Evolutionary conservation across 2,329 filamentous ascomycete species (phyloP).

Genomic region (Hypoxylon sp.): DNA sequence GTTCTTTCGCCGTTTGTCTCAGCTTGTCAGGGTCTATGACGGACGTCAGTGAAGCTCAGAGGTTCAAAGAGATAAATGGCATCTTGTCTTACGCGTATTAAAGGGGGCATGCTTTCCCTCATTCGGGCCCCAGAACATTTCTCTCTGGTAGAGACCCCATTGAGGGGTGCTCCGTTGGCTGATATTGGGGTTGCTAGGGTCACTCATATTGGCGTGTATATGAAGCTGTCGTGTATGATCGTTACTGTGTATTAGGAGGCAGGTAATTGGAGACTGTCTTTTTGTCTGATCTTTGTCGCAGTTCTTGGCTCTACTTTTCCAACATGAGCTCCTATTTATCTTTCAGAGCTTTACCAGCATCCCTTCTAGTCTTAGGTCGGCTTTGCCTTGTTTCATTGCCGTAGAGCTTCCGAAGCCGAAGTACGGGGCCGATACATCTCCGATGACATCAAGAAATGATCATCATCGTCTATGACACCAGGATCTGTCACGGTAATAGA

Average conservation of each 20-base stretch:
- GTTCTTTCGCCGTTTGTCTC: conserved; percentile 64
- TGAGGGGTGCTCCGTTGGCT: conserved; percentile 39
- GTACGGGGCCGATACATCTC: conserved; percentile 6
- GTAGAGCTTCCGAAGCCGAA: conserved; percentile 7
- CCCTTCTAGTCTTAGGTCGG: background rate
- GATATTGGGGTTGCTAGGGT: conserved; percentile 41
- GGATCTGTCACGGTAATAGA: conserved; percentile 23
- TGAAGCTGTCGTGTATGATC: background rate
- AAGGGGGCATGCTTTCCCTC: conserved; percentile 40
- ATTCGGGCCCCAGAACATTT: conserved; percentile 42
- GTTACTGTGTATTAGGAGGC: background rate
- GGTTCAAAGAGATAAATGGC: background rate
- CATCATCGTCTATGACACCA: conserved; percentile 9
- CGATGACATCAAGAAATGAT: conserved; percentile 28
- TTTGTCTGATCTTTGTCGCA: background rate
- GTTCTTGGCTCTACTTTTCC: background rate
- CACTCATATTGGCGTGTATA: too few relatives aligned
- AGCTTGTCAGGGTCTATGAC: conserved; percentile 62
- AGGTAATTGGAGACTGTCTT: background rate
- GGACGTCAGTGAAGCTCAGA: background rate
- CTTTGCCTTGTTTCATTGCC: background rate
- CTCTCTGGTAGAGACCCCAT: conserved; percentile 41
- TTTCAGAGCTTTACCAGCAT: background rate
- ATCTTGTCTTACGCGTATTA: conserved; percentile 36
- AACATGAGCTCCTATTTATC: background rate